Base-by-base conservation (phyloP, 2,329 filamentous ascomycete species). In the Aspergillus sp. region DNA sequence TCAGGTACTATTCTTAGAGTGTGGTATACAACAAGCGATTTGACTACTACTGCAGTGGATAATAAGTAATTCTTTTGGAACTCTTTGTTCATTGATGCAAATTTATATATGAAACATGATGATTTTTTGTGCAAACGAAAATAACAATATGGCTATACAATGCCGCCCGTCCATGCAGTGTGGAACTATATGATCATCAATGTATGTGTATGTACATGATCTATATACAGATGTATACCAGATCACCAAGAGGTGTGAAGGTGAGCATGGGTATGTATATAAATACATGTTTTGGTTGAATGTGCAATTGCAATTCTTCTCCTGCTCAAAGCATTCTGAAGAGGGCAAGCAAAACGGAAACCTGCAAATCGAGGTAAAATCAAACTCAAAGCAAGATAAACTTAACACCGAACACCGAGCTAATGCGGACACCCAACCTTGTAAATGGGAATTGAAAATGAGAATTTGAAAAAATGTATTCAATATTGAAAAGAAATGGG, bases 361-460 rank as follows among this genome's bases (percentile, higher is more conserved):
- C 32, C 32, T 36, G 32, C 32, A 36, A 36, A 51, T 23, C 8
- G 11, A 50, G 17, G 44, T 15, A 39, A 25, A 25, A 42, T 48
- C 36, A 30, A 55, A 54, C 23, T 44, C 17, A 32, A 39, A 57
- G 15, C 23, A 32, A 50, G n/a, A 17, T 32, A 19, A 32, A 19
- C 23, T 25, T 17, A 50, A 51, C 55, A 57, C 55, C 55, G 23
- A 57, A 57, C 55, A 42, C 55, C 55, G 55, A 57, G 55, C 55
- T 57, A 57, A 50, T 49, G 44, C 48, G 48, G 32, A 57, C 25
- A 50, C 47, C 47, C 25, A 27, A 44, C 41, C 41, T 44, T 44
- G 41, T 44, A 44, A 21, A 44, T 44, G 21, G 41, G 21, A 44
- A 13, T 36, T 36, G 32, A 36, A 36, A 13, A 36, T 36, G 32